phyloP scores from a whole-genome alignment of 2,329 filamentous ascomycete genomes.

The Beauveria pseudobassiana region DNA sequence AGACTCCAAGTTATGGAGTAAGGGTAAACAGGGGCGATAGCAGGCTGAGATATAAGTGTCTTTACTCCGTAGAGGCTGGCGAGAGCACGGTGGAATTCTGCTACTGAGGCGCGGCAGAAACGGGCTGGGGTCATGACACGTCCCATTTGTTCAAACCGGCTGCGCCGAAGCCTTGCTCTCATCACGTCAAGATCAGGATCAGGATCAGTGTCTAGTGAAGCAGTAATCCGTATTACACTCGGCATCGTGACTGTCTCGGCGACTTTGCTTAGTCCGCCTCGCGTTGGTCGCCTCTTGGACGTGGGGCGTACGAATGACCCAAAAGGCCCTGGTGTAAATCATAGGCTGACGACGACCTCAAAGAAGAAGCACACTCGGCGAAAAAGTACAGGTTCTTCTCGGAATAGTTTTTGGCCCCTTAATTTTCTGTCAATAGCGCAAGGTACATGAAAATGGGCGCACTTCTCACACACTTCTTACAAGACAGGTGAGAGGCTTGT shows the following conservation, averaged over 20 bases:
- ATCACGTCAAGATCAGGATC: neutral
- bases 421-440: neutral
- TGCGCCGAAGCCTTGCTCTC: neutral
- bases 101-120: conserved; percentile 1
- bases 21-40: neutral
- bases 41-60: conserved; percentile 1
- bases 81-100: neutral
- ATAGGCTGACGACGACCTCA: neutral
- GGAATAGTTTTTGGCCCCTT: neutral
- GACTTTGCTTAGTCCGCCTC: neutral
- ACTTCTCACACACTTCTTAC: conserved; percentile 11
- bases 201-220: neutral
- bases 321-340: neutral
- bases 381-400: neutral
- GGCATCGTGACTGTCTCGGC: neutral
- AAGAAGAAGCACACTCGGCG: neutral
- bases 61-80: neutral
- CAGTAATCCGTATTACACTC: neutral
- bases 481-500: conserved; percentile 4
- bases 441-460: neutral
- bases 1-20: neutral
- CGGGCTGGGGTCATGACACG: conserved; percentile 3
- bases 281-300: neutral
- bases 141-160: conserved; percentile 1
- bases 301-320: too few relatives aligned